Conservation (phyloP, 1,284 basidiomycete species). For the Crucibulum cyathiforme region DNA sequence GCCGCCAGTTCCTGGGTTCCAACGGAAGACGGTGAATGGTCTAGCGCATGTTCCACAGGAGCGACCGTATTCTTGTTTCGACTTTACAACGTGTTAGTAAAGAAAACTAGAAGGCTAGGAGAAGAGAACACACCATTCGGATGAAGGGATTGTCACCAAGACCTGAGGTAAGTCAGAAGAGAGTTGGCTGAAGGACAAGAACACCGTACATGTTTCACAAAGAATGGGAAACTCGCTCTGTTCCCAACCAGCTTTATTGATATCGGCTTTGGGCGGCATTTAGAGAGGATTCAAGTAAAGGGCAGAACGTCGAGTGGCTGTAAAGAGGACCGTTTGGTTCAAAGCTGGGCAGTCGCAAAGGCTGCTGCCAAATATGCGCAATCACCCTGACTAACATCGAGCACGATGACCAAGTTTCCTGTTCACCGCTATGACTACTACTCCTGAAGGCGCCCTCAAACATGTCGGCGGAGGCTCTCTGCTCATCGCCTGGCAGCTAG, state of each 20-base stretch:
- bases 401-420: background rate
- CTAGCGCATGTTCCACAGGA: conserved; percentile 96
- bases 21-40: conserved; percentile 96
- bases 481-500: conserved; percentile 88
- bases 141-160: conserved; percentile 89
- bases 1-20: conserved; percentile 94
- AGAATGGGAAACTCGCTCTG: conserved; percentile 90
- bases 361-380: conserved; percentile 20
- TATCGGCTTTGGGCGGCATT: conserved; percentile 79
- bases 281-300: conserved; percentile 11
- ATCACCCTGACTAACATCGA: background rate
- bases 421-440: background rate
- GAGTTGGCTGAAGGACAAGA: background rate
- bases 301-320: background rate
- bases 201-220: conserved; percentile 84
- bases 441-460: conserved; percentile 19
- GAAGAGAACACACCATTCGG: conserved; percentile 72
- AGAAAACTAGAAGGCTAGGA: too few relatives aligned
- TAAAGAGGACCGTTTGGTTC: background rate
- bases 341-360: background rate
- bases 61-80: conserved; percentile 94
- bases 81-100: conserved; percentile 50
- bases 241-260: conserved; percentile 92
- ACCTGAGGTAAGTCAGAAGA: conserved; percentile 51
- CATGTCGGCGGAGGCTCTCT: conserved; percentile 68